Conservation (phyloP, 768 basidiomycete genomes). For the Leccinum rimulosum region DNA sequence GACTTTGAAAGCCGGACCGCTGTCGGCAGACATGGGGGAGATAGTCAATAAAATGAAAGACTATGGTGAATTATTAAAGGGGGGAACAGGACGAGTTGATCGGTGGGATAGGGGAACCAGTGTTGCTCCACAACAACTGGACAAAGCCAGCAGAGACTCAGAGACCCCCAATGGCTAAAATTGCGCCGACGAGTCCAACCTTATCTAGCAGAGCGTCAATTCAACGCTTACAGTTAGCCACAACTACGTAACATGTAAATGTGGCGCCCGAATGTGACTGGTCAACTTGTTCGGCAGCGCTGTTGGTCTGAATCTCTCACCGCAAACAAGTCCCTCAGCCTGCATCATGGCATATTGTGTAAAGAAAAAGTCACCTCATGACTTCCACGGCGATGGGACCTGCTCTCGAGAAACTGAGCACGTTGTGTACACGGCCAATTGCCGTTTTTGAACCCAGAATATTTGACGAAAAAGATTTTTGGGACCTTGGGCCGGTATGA, state of each 20-base stretch:
- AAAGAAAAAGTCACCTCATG: background rate
- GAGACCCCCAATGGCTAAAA: background rate
- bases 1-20: constrained; percentile 4
- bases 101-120: background rate
- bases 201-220: background rate
- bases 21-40: background rate
- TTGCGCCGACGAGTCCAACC: background rate
- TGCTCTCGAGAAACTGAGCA: background rate
- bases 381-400: background rate
- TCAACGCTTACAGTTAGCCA: background rate
- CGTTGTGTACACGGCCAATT: background rate
- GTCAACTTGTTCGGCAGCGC: background rate
- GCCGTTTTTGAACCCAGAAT: too few species aligned
- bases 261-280: background rate
- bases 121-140: background rate
- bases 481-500: too few species aligned
- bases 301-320: background rate
- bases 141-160: background rate
- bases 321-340: background rate
- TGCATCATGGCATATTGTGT: background rate
- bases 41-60: constrained; percentile 4
- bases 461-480: too few species aligned
- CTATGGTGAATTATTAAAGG: background rate
- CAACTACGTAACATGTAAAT: background rate
- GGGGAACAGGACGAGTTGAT: background rate